Base-by-base conservation (phyloP, 2,329 filamentous ascomycete genomes). In the Cladosporium oxysporum region DNA sequence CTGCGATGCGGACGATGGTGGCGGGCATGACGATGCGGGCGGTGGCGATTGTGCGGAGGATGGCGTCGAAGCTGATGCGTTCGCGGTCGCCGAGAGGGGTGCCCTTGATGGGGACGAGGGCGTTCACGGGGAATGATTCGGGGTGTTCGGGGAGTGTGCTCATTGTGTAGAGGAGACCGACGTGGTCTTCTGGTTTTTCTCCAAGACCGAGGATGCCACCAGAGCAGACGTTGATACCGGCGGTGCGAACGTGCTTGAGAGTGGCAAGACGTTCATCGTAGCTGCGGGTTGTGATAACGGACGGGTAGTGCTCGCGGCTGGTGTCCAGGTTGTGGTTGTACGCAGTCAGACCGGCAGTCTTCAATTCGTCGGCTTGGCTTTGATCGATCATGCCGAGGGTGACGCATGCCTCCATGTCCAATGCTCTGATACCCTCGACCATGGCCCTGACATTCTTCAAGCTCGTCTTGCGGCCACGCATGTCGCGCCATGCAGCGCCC, bases 251-350 rank as follows among this genome's bases (percentile, higher is more conserved):
- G 70, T 96, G 87, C 59, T 85, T 83, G 50, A 97, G 85, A 0
- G 93, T 96, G 75, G 88, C 83, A 50, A 97, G 83, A 1, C 93
- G 88, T 81, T 97, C 93, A 73, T 97, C 93, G 79, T 96, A 97
- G 8, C 87, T 89, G 44, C 93, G 84, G 0, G 93, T 96, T 0
- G 91, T 91, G 78, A 97, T 96, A 73, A 97, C 85, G 47, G 84
- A 89, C 0, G 93, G 92, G 75, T 97, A 96, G 78, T 92, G 92
- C 80, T 96, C 93, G 71, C 93, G 86, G 65, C 89, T 92, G 1
- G 93, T 97, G 79, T 97, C 93, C 70, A 97, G 85, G 76, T 97
- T 97, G 83, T 97, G 93, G 80, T 97, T 97, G 80, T 97, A 96
- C 0, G 93, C 93, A 18, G 93, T 96, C 72, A 97, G 80, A 0